These are phyloP conservation scores for Puccinia coronata DNA, from an alignment of 1,284 basidiomycete species.

Conservation along the genomic window DNA sequence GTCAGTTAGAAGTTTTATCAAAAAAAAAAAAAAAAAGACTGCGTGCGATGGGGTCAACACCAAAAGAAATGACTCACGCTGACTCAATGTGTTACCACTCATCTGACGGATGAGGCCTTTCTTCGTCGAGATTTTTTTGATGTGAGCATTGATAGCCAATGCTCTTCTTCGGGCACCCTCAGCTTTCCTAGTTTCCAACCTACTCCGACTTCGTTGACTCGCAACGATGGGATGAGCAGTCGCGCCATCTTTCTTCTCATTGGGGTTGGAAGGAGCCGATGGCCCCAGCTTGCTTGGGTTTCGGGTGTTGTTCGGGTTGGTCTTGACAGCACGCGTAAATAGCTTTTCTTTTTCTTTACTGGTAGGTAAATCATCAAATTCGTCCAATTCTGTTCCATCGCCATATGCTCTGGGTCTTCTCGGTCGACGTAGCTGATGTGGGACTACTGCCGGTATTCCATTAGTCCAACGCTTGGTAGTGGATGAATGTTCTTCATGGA, in stretches of 20 bases:
- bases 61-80: constrained; percentile 20
- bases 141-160: constrained; percentile 28
- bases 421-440: constrained; percentile 61
- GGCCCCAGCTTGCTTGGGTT: not conserved
- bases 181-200: constrained; percentile 64
- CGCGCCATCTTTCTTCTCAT: constrained; percentile 48
- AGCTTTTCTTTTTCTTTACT: constrained; percentile 76
- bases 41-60: not conserved
- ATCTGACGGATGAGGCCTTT: constrained; percentile 49
- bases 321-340: constrained; percentile 56
- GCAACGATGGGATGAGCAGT: constrained; percentile 41
- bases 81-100: constrained; percentile 39
- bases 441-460: not conserved
- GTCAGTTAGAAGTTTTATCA: constrained; percentile 81
- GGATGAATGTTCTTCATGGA: constrained; percentile 9
- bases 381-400: constrained; percentile 89
- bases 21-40: constrained; percentile 67
- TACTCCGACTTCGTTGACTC: constrained; percentile 57
- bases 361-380: constrained; percentile 82
- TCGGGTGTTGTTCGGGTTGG: constrained; percentile 10
- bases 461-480: not conserved
- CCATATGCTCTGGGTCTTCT: constrained; percentile 75
- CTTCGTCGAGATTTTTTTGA: constrained; percentile 22
- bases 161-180: constrained; percentile 75
- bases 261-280: constrained; percentile 60